Evolutionary conservation across 2,329 filamentous ascomycete species (phyloP).

Genomic region (Fusarium stilboides): DNA sequence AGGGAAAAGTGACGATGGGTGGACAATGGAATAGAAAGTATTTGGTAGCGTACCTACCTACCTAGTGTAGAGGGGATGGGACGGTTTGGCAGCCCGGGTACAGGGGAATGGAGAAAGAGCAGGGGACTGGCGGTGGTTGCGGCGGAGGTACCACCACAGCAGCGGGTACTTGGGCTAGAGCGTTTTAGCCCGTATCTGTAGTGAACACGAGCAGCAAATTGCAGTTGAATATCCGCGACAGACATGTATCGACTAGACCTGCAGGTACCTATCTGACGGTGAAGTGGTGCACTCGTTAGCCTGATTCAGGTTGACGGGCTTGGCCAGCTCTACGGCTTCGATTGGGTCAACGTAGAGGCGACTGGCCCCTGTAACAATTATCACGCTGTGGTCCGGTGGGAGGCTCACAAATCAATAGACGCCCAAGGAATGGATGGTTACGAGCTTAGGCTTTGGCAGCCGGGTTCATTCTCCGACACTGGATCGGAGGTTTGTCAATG

Average conservation of each 20-base stretch:
- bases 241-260: slow-evolving; percentile 33
- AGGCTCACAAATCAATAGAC: slow-evolving; percentile 31
- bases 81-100: slow-evolving; percentile 47
- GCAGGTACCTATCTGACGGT: slow-evolving; percentile 44
- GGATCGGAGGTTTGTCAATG: slow-evolving; percentile 12
- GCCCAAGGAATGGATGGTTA: slow-evolving; percentile 14
- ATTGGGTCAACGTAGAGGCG: slow-evolving; percentile 35
- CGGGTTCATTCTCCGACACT: neutral
- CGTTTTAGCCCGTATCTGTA: slow-evolving; percentile 18
- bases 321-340: slow-evolving; percentile 39
- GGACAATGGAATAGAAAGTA: slow-evolving; percentile 44
- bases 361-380: slow-evolving; percentile 40
- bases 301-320: slow-evolving; percentile 51
- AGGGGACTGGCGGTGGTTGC: slow-evolving; percentile 42
- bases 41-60: slow-evolving; percentile 15
- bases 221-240: neutral
- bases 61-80: slow-evolving; percentile 36
- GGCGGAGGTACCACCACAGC: slow-evolving; percentile 35
- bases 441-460: neutral
- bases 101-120: slow-evolving; percentile 39
- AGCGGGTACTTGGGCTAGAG: slow-evolving; percentile 34
- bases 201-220: slow-evolving; percentile 1
- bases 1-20: slow-evolving; percentile 38
- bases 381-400: slow-evolving; percentile 26
- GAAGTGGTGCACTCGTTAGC: slow-evolving; percentile 41